Conservation (phyloP, 2,329 filamentous ascomycete species). For the Pseudogymnoascus sp. region DNA sequence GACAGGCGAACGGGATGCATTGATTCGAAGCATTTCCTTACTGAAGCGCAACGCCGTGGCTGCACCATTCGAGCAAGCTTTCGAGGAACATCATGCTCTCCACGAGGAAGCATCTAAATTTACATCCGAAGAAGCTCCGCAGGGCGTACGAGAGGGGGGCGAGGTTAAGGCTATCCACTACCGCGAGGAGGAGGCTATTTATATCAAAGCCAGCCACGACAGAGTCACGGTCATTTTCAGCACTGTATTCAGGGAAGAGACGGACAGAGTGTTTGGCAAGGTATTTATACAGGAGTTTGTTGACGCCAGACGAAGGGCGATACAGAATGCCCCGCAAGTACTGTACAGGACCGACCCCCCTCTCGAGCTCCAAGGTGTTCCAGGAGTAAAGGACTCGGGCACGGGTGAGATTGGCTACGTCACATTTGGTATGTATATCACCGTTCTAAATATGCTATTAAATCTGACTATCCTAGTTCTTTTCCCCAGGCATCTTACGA, state of each 20-base stretch:
- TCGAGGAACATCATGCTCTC: constrained; percentile 81
- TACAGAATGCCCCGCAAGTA: constrained; percentile 97
- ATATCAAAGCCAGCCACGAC: constrained; percentile 95
- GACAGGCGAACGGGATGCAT: constrained; percentile 72
- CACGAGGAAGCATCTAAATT: constrained; percentile 86
- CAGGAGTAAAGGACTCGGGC: constrained; percentile 67
- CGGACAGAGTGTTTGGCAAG: constrained; percentile 93
- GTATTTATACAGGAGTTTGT: constrained; percentile 99
- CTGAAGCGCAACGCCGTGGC: constrained; percentile 99
- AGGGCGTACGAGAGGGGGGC: constrained; percentile 81
- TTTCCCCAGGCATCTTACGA: constrained; percentile 89
- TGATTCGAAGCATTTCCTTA: constrained; percentile 79
- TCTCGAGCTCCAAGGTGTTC: constrained; percentile 78
- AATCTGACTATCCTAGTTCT: constrained; percentile 52
- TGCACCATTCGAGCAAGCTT: constrained; percentile 94
- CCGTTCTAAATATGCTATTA: constrained; percentile 14
- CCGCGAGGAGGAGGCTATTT: constrained; percentile 97
- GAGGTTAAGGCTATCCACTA: constrained; percentile 96
- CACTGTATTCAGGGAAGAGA: constrained; percentile 96
- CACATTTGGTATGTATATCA: constrained; percentile 67
- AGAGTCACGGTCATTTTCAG: constrained; percentile 98
- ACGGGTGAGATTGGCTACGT: constrained; percentile 92
- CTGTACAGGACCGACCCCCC: constrained; percentile 92
- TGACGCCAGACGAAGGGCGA: constrained; percentile 85
- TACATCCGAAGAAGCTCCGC: constrained; percentile 86